phyloP scores from a whole-genome alignment of 2,329 filamentous ascomycete genomes.

The Thyridium curvatum region DNA sequence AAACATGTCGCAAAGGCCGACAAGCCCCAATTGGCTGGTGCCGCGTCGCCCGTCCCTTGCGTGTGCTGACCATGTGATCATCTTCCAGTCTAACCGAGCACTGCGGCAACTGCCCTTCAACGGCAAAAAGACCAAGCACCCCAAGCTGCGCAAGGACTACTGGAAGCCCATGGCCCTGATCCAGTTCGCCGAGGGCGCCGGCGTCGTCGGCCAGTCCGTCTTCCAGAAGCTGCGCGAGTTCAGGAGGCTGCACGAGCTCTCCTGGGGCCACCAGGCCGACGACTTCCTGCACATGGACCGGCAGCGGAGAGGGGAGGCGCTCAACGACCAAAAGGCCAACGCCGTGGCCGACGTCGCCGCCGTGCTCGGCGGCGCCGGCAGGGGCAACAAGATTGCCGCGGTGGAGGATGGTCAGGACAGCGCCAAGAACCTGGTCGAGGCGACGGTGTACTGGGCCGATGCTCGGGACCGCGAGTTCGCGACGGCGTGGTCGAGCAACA shows the following conservation, averaged over 20 bases:
- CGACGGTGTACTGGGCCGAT: constrained; percentile 46
- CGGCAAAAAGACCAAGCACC: constrained; percentile 60
- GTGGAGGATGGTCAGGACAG: constrained; percentile 3
- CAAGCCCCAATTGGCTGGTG: too few species aligned
- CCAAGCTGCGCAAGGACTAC: constrained; percentile 60
- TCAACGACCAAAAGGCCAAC: constrained; percentile 57
- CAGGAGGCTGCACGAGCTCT: constrained; percentile 54
- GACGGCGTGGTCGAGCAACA: constrained; percentile 43
- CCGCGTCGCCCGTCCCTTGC: background rate
- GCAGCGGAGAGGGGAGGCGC: constrained; percentile 39
- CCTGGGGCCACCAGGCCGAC: constrained; percentile 41
- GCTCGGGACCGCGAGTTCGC: constrained; percentile 41
- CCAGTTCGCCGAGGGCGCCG: constrained; percentile 45
- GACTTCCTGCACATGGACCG: constrained; percentile 34
- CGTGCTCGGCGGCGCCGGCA: constrained; percentile 44
- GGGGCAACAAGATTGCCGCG: constrained; percentile 39
- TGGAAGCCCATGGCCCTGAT: constrained; percentile 60
- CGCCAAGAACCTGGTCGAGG: constrained; percentile 16
- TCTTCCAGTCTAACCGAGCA: constrained; percentile 17
- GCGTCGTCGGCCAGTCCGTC: constrained; percentile 49
- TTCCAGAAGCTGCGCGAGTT: constrained; percentile 62
- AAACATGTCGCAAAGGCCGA: too few species aligned
- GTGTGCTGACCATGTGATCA: background rate
- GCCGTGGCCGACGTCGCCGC: constrained; percentile 58
- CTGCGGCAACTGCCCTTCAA: constrained; percentile 47